These are phyloP conservation scores for Sclerotinia spermophila DNA, from an alignment of 2,329 filamentous ascomycete genomes.

Conservation along the genomic window DNA sequence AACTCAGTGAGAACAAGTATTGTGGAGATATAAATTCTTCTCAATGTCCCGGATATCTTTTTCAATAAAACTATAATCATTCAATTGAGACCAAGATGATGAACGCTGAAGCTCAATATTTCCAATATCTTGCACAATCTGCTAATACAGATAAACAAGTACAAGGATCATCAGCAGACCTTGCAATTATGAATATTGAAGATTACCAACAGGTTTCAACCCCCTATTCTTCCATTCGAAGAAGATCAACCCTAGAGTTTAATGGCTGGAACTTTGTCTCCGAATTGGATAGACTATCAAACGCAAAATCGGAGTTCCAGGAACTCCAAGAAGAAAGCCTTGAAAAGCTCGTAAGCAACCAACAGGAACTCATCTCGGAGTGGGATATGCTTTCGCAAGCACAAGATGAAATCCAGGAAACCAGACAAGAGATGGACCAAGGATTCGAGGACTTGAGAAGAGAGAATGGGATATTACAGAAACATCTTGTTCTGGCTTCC, in stretches of 20 bases:
- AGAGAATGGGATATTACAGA: not conserved
- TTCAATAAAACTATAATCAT: not conserved
- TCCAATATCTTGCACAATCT: not conserved
- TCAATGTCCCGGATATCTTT: not conserved
- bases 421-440: not conserved
- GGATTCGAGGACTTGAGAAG: not conserved
- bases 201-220: not conserved
- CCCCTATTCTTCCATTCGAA: not conserved
- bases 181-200: too few relatives aligned
- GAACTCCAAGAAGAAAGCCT: fast-evolving
- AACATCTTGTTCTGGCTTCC: not conserved
- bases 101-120: not conserved
- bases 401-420: not conserved
- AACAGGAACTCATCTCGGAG: not conserved
- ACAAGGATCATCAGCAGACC: not conserved
- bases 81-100: too few relatives aligned
- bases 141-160: not conserved
- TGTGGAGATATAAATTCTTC: not conserved
- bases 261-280: not conserved
- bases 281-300: not conserved
- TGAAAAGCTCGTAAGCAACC: not conserved
- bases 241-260: not conserved
- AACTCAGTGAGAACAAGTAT: not conserved
- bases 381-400: not conserved
- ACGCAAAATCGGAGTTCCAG: too few relatives aligned